phyloP scores from a whole-genome alignment of 1,284 basidiomycete species.

The Ustilago vetiveriae region DNA sequence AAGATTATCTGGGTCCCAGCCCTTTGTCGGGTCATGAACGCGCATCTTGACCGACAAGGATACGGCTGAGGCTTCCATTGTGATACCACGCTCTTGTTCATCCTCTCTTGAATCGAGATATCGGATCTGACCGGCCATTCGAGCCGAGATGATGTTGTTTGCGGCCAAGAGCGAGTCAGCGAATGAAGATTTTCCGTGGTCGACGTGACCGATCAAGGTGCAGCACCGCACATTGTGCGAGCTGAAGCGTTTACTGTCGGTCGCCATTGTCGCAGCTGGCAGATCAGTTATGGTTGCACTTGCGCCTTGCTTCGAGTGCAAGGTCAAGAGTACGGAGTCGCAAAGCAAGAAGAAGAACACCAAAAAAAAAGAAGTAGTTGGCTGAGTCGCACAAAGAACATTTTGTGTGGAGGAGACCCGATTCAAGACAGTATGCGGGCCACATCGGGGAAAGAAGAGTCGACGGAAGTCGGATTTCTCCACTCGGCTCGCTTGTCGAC shows the following conservation, averaged over 20 bases:
- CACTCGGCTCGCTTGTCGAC: constrained; percentile 5
- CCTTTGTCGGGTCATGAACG: constrained; percentile 36
- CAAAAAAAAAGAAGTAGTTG: neutral
- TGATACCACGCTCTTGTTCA: constrained; percentile 97
- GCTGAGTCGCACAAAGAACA: constrained; percentile 15
- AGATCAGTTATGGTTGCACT: neutral
- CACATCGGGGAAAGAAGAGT: constrained; percentile 5
- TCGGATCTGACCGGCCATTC: constrained; percentile 94
- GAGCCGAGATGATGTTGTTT: constrained; percentile 94
- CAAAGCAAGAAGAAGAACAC: neutral
- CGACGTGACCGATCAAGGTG: constrained; percentile 66
- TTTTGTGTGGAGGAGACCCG: constrained; percentile 14
- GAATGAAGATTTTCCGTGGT: constrained; percentile 72
- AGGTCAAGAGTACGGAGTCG: constrained; percentile 4
- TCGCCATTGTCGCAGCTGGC: constrained; percentile 20
- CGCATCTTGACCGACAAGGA: constrained; percentile 64
- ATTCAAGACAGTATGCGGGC: neutral
- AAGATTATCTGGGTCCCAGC: constrained; percentile 54
- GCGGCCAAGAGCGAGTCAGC: constrained; percentile 95
- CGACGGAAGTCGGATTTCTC: constrained; percentile 27
- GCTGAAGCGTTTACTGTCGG: constrained; percentile 48
- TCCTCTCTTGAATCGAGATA: constrained; percentile 96
- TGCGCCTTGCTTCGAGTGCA: constrained; percentile 7
- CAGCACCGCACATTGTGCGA: constrained; percentile 65
- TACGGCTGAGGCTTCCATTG: constrained; percentile 96